These are phyloP conservation scores for Lippia alba DNA, from an alignment of 305 asterid species.

Conservation along the genomic window DNA sequence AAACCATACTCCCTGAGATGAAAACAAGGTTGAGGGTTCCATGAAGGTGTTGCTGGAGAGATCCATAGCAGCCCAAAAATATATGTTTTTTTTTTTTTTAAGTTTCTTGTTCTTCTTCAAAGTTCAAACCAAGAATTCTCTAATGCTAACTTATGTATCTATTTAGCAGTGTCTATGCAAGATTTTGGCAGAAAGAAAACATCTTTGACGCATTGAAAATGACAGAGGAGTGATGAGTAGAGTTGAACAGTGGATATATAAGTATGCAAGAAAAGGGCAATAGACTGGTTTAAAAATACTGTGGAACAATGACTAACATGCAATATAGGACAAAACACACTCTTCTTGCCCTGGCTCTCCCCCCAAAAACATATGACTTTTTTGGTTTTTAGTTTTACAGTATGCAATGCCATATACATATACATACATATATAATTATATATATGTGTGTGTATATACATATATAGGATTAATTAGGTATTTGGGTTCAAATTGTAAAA, in stretches of 20 bases:
- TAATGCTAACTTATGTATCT: neutral
- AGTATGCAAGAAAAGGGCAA: conserved; percentile 27
- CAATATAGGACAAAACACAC: conserved; percentile 42
- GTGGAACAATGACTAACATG: conserved; percentile 54
- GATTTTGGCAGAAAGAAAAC: conserved; percentile 21
- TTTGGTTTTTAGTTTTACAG: conserved; percentile 28
- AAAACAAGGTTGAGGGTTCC: conserved; percentile 57
- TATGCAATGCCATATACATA: no score
- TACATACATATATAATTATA: no score
- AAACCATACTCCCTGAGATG: conserved; percentile 53
- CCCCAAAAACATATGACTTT: conserved; percentile 41
- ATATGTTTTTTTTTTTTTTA: no score
- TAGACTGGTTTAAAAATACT: conserved; percentile 38
- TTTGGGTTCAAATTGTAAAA: no score
- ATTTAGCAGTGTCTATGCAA: conserved; percentile 20
- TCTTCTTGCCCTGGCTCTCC: conserved; percentile 38
- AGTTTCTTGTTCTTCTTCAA: no score
- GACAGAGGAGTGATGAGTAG: conserved; percentile 38
- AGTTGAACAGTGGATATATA: conserved; percentile 28
- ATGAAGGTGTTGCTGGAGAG: conserved; percentile 47
- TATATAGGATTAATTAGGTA: no score
- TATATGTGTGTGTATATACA: no score
- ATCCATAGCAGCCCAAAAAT: conserved; percentile 53
- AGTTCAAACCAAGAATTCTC: neutral
- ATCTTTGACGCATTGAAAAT: conserved; percentile 34